Conservation (phyloP, 257 asterid genomes). For the Cordia subcordata region DNA sequence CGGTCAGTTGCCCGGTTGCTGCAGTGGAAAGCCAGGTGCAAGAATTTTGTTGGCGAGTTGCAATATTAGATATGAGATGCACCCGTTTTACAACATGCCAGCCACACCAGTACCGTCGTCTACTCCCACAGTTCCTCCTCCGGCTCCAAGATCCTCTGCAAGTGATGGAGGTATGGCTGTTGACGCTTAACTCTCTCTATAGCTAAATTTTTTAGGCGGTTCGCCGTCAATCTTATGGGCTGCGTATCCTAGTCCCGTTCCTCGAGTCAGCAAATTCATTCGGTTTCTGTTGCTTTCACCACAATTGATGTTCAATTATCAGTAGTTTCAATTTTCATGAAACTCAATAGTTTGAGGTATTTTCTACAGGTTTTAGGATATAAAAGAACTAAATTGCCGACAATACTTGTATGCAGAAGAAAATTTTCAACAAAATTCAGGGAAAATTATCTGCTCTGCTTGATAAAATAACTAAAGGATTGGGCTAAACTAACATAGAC, state of each 20-base stretch:
- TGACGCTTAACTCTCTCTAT: too few species aligned
- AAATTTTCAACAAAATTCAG: background rate
- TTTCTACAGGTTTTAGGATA: too few species aligned
- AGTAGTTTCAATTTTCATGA: too few species aligned
- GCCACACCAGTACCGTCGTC: background rate
- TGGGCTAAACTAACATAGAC: too few species aligned
- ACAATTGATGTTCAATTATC: background rate
- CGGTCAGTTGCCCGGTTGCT: background rate
- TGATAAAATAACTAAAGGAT: too few species aligned
- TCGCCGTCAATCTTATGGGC: background rate
- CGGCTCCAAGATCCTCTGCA: background rate
- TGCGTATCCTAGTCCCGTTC: background rate
- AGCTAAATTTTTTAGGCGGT: too few species aligned
- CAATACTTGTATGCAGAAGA: too few species aligned
- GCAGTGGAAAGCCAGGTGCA: background rate
- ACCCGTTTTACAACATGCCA: background rate
- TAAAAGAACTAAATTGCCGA: too few species aligned
- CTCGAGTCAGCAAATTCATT: background rate
- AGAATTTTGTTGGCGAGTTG: slow-evolving; percentile 12
- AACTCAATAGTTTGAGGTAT: too few species aligned
- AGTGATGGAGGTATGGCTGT: background rate
- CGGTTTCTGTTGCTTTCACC: slow-evolving; percentile 1
- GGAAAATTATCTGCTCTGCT: too few species aligned
- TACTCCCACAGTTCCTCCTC: background rate
- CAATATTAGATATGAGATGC: slow-evolving; percentile 13